Conservation (phyloP, 1,139 yeast species). For the Saccharomyces hybrid region DNA sequence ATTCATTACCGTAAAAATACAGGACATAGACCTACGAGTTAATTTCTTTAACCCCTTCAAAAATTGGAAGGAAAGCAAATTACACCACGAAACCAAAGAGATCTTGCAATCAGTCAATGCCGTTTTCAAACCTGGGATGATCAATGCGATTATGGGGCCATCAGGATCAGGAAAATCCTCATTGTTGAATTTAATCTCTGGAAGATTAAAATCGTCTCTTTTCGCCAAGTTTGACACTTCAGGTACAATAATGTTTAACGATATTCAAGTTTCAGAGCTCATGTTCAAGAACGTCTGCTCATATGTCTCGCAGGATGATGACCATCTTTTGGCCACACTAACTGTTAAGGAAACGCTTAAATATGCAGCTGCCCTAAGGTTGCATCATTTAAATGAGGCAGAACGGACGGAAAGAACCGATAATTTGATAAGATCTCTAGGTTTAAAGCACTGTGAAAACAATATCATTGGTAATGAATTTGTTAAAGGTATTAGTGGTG, state of each 20-base stretch:
- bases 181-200: constrained; percentile 56
- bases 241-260: constrained; percentile 42
- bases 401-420: constrained; percentile 40
- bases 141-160: constrained; percentile 84
- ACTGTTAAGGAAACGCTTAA: constrained; percentile 72
- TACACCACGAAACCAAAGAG: constrained; percentile 21
- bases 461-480: constrained; percentile 66
- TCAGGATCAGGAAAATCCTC: constrained; percentile 86
- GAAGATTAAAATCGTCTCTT: constrained; percentile 45
- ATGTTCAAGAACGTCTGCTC: constrained; percentile 50
- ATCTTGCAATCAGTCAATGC: constrained; percentile 51
- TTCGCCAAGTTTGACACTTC: constrained; percentile 32
- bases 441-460: constrained; percentile 71
- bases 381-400: constrained; percentile 33
- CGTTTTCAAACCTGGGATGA: constrained; percentile 49
- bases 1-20: constrained; percentile 14
- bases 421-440: constrained; percentile 55
- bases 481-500: constrained; percentile 77
- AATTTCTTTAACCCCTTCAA: constrained; percentile 8
- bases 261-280: constrained; percentile 36
- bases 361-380: constrained; percentile 63
- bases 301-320: constrained; percentile 77
- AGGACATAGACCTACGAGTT: constrained; percentile 17
- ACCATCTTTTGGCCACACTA: constrained; percentile 56
- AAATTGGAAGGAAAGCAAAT: constrained; percentile 5